A percentile compares a stretch with the other conserved stretches of the same genome.
phyloP scores from a whole-genome alignment of 116 monocot species.

The Iris pallida region DNA sequence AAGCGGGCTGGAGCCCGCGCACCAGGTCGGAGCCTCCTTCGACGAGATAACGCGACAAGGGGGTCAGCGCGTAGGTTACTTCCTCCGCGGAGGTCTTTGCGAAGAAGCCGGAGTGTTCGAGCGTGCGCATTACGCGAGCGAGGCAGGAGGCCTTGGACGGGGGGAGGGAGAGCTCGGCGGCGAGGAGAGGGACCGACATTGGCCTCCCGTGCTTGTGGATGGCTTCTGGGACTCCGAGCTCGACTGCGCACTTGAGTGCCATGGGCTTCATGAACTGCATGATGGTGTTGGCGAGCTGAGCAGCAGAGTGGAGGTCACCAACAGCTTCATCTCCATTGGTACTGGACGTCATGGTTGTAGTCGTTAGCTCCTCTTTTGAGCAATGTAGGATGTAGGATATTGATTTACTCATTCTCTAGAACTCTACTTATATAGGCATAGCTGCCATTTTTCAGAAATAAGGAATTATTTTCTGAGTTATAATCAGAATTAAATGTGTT shows the following conservation, averaged over 20 bases:
- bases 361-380: too few relatives aligned
- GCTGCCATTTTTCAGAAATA: too few relatives aligned
- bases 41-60: background rate
- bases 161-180: background rate
- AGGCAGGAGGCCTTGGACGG: background rate
- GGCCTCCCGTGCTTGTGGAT: conserved; percentile 10
- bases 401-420: too few relatives aligned
- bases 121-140: conserved; percentile 12
- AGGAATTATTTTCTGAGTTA: too few relatives aligned
- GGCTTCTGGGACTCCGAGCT: conserved; percentile 8
- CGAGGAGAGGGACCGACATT: conserved; percentile 4
- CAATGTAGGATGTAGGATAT: too few relatives aligned
- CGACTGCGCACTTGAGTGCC: conserved; percentile 13
- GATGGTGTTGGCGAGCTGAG: conserved; percentile 6
- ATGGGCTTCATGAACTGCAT: background rate
- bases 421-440: too few relatives aligned
- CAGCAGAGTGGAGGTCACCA: too few relatives aligned
- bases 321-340: too few relatives aligned
- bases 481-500: too few relatives aligned
- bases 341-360: too few relatives aligned
- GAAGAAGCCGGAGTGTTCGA: conserved; percentile 9
- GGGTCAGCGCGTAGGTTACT: conserved; percentile 2
- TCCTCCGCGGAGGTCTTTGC: background rate
- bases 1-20: too few relatives aligned
- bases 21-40: too few relatives aligned